Percentiles rank a stretch among this genome's conserved stretches.
Conservation (phyloP, 768 basidiomycete species). For the Dioszegia crocea region DNA sequence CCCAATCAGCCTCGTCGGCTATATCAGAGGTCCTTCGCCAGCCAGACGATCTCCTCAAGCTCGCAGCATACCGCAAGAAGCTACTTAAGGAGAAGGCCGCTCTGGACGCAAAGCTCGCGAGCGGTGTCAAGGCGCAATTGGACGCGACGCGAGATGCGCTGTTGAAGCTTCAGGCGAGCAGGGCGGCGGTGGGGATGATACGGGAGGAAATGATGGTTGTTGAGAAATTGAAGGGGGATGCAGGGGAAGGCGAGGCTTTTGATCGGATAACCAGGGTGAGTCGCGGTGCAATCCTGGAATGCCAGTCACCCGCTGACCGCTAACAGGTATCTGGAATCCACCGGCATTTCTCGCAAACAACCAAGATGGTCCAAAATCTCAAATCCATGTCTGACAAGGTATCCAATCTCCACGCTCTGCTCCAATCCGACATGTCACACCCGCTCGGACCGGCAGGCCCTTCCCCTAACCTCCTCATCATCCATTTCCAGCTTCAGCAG, state of each 20-base stretch:
- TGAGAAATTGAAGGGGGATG: conserved; percentile 70
- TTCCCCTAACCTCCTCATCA: conserved; percentile 77
- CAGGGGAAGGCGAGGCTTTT: conserved; percentile 77
- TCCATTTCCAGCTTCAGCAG: conserved; percentile 87
- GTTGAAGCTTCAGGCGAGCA: conserved; percentile 42
- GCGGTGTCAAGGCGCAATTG: conserved; percentile 87
- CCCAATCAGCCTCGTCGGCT: conserved; percentile 25
- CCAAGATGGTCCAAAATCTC: conserved; percentile 91
- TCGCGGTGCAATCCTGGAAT: neutral
- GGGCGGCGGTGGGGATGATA: conserved; percentile 40
- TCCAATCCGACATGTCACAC: conserved; percentile 67
- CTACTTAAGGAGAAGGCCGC: conserved; percentile 94
- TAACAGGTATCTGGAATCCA: conserved; percentile 87
- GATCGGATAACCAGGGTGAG: conserved; percentile 89
- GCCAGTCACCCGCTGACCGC: conserved; percentile 6
- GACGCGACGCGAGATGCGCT: conserved; percentile 81
- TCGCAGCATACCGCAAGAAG: conserved; percentile 83
- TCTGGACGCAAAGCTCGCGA: conserved; percentile 82
- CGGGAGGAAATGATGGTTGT: conserved; percentile 51
- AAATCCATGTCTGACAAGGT: conserved; percentile 86
- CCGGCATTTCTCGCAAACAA: conserved; percentile 87
- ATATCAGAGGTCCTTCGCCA: conserved; percentile 74
- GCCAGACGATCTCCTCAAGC: conserved; percentile 86
- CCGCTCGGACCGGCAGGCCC: conserved; percentile 64
- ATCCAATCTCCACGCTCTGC: conserved; percentile 69